Conservation (phyloP, 2,329 filamentous ascomycete species). For the Nemania sp. region DNA sequence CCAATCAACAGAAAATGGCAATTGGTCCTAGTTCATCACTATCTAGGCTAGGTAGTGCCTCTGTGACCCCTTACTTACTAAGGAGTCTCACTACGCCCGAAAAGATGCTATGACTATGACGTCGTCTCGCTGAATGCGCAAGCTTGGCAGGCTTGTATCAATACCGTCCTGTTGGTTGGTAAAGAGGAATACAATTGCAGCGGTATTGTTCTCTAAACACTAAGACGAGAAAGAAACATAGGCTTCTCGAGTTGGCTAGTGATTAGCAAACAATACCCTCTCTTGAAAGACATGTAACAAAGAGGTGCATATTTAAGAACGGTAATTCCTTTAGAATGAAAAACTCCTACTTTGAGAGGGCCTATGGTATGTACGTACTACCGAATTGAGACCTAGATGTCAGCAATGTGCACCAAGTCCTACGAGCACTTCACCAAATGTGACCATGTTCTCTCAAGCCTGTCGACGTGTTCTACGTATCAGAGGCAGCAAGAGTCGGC, state of each 20-base stretch:
- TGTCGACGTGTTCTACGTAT: slow-evolving; percentile 42
- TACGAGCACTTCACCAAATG: slow-evolving; percentile 43
- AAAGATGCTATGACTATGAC: background rate
- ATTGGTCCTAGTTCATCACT: background rate
- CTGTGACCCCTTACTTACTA: background rate
- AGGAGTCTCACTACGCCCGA: background rate
- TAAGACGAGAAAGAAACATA: background rate
- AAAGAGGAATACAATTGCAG: slow-evolving; percentile 1
- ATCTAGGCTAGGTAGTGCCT: background rate
- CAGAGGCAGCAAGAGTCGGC: slow-evolving; percentile 42
- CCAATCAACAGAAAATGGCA: background rate
- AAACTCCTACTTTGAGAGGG: background rate
- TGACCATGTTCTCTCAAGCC: slow-evolving; percentile 38
- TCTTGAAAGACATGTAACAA: slow-evolving; percentile 14
- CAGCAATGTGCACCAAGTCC: slow-evolving; percentile 43
- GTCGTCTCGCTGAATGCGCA: background rate
- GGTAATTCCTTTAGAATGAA: background rate
- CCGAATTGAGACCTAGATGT: background rate
- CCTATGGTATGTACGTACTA: background rate
- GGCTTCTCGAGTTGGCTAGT: slow-evolving; percentile 5
- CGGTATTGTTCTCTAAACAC: slow-evolving; percentile 14
- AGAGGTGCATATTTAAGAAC: slow-evolving; percentile 12
- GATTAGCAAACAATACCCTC: slow-evolving; percentile 11
- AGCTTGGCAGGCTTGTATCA: background rate
- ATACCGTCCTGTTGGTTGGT: slow-evolving; percentile 6